A percentile compares a stretch with the other conserved stretches of the same genome.
Conservation (phyloP, 441 rosid genomes). For the Aquilaria agallochum region DNA sequence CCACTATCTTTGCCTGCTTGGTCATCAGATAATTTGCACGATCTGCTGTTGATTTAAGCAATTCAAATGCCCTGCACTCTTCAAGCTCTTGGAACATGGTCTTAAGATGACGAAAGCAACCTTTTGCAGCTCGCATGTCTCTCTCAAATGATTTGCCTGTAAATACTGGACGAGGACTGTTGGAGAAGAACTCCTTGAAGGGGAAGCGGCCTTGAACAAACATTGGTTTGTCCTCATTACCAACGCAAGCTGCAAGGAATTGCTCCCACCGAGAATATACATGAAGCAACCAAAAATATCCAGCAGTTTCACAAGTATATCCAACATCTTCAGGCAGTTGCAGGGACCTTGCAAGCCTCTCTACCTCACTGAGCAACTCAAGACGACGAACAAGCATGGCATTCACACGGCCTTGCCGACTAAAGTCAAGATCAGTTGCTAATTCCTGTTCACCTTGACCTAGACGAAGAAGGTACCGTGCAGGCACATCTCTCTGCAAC, state of each 20-base stretch:
- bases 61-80: conserved; percentile 98
- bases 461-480: conserved; percentile 96
- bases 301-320: conserved; percentile 99
- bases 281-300: conserved; percentile 98
- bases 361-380: conserved; percentile 92
- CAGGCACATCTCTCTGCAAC: conserved; percentile 97
- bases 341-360: conserved; percentile 94
- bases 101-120: conserved; percentile 92
- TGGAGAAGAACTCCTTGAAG: conserved; percentile 83
- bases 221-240: conserved; percentile 71
- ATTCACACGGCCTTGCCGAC: conserved; percentile 98
- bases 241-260: conserved; percentile 85
- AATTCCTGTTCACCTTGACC: conserved; percentile 99
- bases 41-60: conserved; percentile 99
- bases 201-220: conserved; percentile 87
- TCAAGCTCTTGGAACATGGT: conserved; percentile 98
- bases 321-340: conserved; percentile 99
- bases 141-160: conserved; percentile 84
- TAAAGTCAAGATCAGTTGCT: conserved; percentile 98
- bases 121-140: conserved; percentile 96
- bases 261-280: conserved; percentile 98
- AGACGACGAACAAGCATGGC: conserved; percentile 98
- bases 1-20: conserved; percentile 98
- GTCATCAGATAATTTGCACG: conserved; percentile 98
- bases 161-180: conserved; percentile 80